Percentiles rank a stretch among this genome's conserved stretches.
Conservation (phyloP, 2,329 filamentous ascomycete genomes). For the Fusarium sp. region DNA sequence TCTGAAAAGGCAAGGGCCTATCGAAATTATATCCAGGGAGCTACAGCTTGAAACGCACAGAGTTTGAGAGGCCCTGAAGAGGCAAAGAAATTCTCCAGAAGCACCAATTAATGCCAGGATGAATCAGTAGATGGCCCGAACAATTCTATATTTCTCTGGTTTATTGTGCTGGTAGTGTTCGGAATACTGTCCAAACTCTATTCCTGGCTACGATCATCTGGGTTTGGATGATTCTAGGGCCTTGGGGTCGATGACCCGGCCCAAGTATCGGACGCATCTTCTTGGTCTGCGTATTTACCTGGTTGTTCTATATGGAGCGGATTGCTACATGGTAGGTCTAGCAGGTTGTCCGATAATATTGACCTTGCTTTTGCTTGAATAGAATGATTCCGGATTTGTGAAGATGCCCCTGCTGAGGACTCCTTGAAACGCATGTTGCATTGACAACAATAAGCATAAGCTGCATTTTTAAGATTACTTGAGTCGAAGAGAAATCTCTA, state of each 20-base stretch:
- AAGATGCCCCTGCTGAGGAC: not conserved
- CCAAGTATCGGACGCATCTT: not conserved
- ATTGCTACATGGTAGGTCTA: not conserved
- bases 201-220: not conserved
- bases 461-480: not conserved
- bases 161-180: not conserved
- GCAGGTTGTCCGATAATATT: not conserved
- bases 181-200: not conserved
- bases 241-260: not conserved
- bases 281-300: not conserved
- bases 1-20: not conserved
- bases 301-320: not conserved
- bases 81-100: not conserved
- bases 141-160: not conserved
- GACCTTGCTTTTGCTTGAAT: not conserved
- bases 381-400: not conserved
- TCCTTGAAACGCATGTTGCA: not conserved
- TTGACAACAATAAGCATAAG: not conserved
- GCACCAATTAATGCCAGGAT: not conserved
- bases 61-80: conserved; percentile 1
- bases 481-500: not conserved
- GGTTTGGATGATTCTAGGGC: not conserved
- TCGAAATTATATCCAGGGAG: not conserved
- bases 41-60: conserved; percentile 16
- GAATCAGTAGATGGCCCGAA: not conserved